Base-by-base conservation (phyloP, 83 land plant species). In the Picea engelmannii region DNA sequence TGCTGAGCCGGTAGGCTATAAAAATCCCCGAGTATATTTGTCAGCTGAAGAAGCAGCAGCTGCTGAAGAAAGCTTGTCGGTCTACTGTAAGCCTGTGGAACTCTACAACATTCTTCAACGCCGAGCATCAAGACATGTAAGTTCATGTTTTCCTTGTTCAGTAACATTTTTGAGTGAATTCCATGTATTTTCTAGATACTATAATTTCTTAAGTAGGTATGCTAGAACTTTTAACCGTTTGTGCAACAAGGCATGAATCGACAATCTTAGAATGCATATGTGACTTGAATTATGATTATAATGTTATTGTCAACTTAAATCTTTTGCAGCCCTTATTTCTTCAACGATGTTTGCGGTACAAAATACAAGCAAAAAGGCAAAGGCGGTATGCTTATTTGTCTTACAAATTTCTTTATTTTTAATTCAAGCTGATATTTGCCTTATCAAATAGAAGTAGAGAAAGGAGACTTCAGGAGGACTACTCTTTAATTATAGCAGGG, bases 61-160 rank as follows among this genome's bases (percentile, higher is more conserved):
- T 61, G 96, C 94, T 55, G 93, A 92, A 78, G 94, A 93, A 85
- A 87, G 93, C 80, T 84, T 95, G 10, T 88, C 94, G 8, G 42
- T 85, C 60, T 95, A 93, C 60, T 92, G 98, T 88, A 93, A 93
- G 79, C 98, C 98, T 52, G 92, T 95, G 24, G 98, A 95, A 76
- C 85, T 95, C 16, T 95, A 95, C 78, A 90, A 93, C 85, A 93
- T 92, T 83, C 91, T 95, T 81, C 94, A 92, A 35, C 85, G 89
- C 12, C 98, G 98, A 12, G 88, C 93, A 42, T 65, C 81, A 78
- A 88, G 79, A 63, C 95, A 92, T 89, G 98, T 93, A 95, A 40
- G 59, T 62, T 62, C 24, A 52, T 55, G 31, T 58, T 80, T 68
- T 79, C 42, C 21, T 59, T 42, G 42, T 77, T 59, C 77, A 24